Evolutionary conservation across 805 yeast genomes (phyloP).

Genomic region (Deakozyma indianensis): DNA sequence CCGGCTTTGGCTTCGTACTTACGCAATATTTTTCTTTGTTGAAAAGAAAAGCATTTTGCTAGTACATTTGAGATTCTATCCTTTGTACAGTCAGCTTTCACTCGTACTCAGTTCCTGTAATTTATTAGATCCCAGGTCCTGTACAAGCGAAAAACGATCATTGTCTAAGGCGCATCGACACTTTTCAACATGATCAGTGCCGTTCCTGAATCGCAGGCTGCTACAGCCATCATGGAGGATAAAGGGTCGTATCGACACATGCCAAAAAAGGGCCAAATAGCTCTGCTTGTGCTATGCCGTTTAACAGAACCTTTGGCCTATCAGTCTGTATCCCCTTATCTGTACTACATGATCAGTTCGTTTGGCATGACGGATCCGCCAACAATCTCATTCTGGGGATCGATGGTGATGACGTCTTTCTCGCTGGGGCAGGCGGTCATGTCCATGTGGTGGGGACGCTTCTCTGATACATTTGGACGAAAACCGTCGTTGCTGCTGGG

Average conservation of each 20-base stretch:
- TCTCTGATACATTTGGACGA: slow-evolving; percentile 40
- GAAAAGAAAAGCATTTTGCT: too few relatives aligned
- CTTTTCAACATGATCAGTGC: too few relatives aligned
- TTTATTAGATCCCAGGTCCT: too few relatives aligned
- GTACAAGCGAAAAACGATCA: too few relatives aligned
- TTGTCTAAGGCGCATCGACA: too few relatives aligned
- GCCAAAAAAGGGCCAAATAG: slow-evolving; percentile 12
- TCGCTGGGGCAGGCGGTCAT: slow-evolving; percentile 45
- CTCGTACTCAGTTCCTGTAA: too few relatives aligned
- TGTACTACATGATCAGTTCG: slow-evolving; percentile 48
- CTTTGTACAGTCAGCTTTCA: too few relatives aligned
- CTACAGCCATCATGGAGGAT: too few relatives aligned
- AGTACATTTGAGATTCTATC: too few relatives aligned
- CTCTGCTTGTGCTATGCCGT: slow-evolving; percentile 18
- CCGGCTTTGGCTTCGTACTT: too few relatives aligned
- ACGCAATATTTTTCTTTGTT: too few relatives aligned
- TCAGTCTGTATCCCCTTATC: slow-evolving; percentile 48
- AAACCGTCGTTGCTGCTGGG: slow-evolving; percentile 40
- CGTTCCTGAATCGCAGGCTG: too few relatives aligned
- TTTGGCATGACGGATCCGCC: slow-evolving; percentile 25
- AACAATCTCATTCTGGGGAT: slow-evolving; percentile 24
- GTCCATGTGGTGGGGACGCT: slow-evolving; percentile 44
- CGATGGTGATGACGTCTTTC: slow-evolving; percentile 38
- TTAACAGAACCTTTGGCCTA: slow-evolving; percentile 51
- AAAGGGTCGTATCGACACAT: slow-evolving; percentile 11